These are phyloP conservation scores for Biscogniauxia sp. DNA, from an alignment of 2,329 filamentous ascomycete genomes.

Conservation along the genomic window DNA sequence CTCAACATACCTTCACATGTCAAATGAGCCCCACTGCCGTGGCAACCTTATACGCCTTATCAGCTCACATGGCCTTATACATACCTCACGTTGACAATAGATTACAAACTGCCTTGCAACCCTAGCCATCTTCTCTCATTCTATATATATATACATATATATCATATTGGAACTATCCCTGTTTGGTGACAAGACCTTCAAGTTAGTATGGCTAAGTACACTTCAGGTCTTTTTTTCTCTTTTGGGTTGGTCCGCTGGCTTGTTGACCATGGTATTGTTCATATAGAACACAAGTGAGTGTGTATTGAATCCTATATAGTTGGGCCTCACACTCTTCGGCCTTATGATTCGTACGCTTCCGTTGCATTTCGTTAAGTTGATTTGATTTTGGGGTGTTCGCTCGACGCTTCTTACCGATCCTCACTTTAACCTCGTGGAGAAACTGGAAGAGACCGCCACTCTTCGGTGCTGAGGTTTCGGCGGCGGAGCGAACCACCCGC, in stretches of 20 bases:
- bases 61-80: background rate
- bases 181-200: background rate
- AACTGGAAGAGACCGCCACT: conserved; percentile 44
- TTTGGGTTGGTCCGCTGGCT: conserved; percentile 8
- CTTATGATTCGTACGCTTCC: conserved; percentile 9
- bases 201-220: background rate
- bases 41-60: no score
- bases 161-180: background rate
- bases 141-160: background rate
- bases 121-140: background rate
- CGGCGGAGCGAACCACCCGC: conserved; percentile 62
- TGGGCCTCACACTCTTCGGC: conserved; percentile 24
- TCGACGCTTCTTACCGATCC: conserved; percentile 62
- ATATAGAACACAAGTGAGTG: conserved; percentile 30
- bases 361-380: conserved; percentile 29
- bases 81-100: background rate
- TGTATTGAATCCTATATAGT: conserved; percentile 23
- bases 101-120: background rate
- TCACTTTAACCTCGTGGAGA: conserved; percentile 72
- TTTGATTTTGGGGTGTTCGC: conserved; percentile 42
- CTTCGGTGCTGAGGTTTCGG: conserved; percentile 65
- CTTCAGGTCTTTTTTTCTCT: conserved; percentile 4
- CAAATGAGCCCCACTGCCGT: background rate
- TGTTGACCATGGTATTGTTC: conserved; percentile 16
- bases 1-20: background rate